Base-by-base conservation (phyloP, 192 early-diverging fungal species). In the Funneliformis mosseae region DNA sequence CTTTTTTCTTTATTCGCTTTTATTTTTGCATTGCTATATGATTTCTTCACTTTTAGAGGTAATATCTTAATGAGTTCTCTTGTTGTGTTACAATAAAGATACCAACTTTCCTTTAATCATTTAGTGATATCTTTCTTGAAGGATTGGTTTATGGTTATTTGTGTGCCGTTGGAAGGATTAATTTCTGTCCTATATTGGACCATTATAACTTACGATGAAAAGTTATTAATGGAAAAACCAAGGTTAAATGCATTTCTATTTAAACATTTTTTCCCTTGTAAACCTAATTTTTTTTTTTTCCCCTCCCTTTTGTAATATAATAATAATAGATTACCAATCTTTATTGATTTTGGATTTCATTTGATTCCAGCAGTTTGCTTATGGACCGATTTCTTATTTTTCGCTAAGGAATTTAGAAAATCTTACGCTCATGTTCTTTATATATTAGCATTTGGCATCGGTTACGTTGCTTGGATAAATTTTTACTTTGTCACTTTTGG, bases 301-400 rank as follows among this genome's bases (percentile, higher is more conserved):
- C 5, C 11, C 25, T 63, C 25, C 62, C 18, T 23, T n/a, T n/a
- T n/a, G n/a, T n/a, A n/a, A n/a, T n/a, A n/a, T n/a, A 25, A 18
- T 16, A 4, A 21, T 69, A 25, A 41, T 69, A 69, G 67, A 69
- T 38, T 69, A 21, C 67, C 67, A n/a, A 39, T 69, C 8, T 69
- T 69, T 41, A 69, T 69, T 39, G 67, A 69, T 69, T 38, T 69
- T 2, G 67, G 67, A 69, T 69, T 69, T 39, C 67, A 69, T 69
- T 69, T 69, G 11, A 39, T 69, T 39, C 67, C 67, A 4, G 67
- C 67, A 18, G 5, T 69, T 8, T 69, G 38, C 8, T 69, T 69
- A 8, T 69, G 67, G 67, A 69, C 38, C 18, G 67, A 69, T 69
- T 69, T 69, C n/a, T 38, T 69, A 69, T 69, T 69, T 41, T 69